Evolutionary conservation across 129 eudicot species (phyloP), one percentile per base, ranked within the genome.

Genomic region (Oenanthe sinensis): DNA sequence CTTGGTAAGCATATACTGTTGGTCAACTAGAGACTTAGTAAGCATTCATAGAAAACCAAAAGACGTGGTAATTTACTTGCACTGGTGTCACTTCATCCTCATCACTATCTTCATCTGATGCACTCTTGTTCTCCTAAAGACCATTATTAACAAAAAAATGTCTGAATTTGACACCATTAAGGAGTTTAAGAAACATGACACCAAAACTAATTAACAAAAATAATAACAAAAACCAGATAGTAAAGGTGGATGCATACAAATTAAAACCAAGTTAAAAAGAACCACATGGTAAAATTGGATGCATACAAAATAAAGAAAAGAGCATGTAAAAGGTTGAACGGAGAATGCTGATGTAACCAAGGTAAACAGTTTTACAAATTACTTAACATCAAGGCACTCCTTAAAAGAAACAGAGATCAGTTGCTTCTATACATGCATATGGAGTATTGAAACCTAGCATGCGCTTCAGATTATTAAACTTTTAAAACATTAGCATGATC

Each of bases 31-130:
- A 70, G 19, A 15, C 8, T 4, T 6, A 74, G 26, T 9, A 12
- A 0, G n/a, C 40, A n/a, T 10, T 44, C 28, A 11, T 52, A 74
- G 14, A 4, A 55, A 69, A 49, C 3, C 22, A 65, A 22, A 70
- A 54, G 15, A 46, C 7, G 46, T 1, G 40, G 14, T 0, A 14
- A n/a, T 80, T 9, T 82, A 93, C 98, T 91, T 90, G 89, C 85
- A 86, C 85, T 75, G 97, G 98, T 14, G 94, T 87, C 85, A 86
- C 91, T 74, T 93, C 92, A 37, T 76, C 76, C 24, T 89, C 97
- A 36, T 89, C 84, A 16, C 75, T 73, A 17, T 86, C 91, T 19
- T 79, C 89, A 74, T 85, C 95, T 43, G 88, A 83, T 22, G 84
- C 86, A 67, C 80, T 83, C 65, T 80, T 86, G 15, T 63, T 65